These are phyloP conservation scores for Fraxinus sp. DNA, from an alignment of 305 asterid species.

Conservation along the genomic window DNA sequence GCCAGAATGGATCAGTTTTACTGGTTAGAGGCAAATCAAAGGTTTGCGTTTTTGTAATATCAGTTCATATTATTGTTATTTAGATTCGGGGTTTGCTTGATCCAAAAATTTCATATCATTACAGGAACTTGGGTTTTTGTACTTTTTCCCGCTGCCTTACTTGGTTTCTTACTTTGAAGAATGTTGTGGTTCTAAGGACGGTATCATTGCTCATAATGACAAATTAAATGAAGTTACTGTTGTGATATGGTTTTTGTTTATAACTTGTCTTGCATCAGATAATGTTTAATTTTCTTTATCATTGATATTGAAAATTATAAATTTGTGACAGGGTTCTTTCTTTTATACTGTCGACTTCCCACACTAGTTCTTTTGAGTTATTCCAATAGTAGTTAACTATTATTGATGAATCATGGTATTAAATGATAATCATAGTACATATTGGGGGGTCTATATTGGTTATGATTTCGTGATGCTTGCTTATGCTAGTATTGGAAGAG, in stretches of 20 bases:
- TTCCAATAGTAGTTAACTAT: not conserved
- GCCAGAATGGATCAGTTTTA: not conserved
- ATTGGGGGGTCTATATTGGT: not conserved
- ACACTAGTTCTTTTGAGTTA: not conserved
- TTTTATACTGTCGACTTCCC: not conserved
- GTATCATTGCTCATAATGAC: not conserved
- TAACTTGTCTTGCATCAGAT: not conserved
- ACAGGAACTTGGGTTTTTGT: not conserved
- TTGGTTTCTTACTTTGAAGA: not conserved
- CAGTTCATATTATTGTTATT: not conserved
- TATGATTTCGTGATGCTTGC: not conserved
- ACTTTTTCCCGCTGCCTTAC: not conserved
- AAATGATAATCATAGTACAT: not conserved
- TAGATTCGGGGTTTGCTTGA: not conserved
- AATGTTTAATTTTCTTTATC: not conserved
- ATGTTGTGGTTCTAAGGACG: not conserved
- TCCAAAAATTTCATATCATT: not conserved
- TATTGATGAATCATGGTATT: not conserved
- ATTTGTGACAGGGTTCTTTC: not conserved
- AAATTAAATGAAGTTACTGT: not conserved
- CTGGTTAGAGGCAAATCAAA: not conserved
- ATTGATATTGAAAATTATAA: not conserved
- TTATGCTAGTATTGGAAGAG: not conserved
- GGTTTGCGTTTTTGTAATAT: not conserved
- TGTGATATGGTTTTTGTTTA: not conserved